phyloP scores from a whole-genome alignment of 2,329 filamentous ascomycete species.

The Thelonectria discophora region DNA sequence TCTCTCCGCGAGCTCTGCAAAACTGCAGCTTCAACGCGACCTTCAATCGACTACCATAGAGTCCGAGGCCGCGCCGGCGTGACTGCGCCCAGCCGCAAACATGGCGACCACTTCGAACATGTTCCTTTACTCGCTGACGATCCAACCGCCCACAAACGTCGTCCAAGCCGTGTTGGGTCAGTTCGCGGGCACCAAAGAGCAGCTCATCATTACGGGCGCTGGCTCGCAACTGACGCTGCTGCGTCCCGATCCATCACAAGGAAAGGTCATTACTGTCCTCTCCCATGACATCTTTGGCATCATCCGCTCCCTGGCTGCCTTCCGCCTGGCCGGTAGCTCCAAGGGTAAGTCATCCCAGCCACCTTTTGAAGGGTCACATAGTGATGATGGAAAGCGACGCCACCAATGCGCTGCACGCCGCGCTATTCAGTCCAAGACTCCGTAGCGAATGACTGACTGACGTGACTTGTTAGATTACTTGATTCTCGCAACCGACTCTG shows the following conservation, averaged over 20 bases:
- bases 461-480: constrained; percentile 78
- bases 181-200: constrained; percentile 95
- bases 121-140: constrained; percentile 97
- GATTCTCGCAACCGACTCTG: constrained; percentile 94
- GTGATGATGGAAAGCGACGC: constrained; percentile 61
- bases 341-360: constrained; percentile 79
- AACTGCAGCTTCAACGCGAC: constrained; percentile 40
- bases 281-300: constrained; percentile 97
- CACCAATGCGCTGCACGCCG: constrained; percentile 35
- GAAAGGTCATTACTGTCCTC: constrained; percentile 84
- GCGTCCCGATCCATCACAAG: constrained; percentile 84
- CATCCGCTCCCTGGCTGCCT: constrained; percentile 86
- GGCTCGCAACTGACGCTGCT: constrained; percentile 90
- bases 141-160: constrained; percentile 90
- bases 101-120: constrained; percentile 99
- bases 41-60: constrained; percentile 39
- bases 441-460: constrained; percentile 47
- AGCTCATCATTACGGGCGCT: constrained; percentile 94
- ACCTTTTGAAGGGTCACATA: constrained; percentile 67
- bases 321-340: constrained; percentile 89
- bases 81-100: constrained; percentile 59
- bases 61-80: constrained; percentile 58
- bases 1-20: constrained; percentile 34
- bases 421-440: constrained; percentile 27
- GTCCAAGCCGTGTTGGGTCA: constrained; percentile 93